A percentile compares a stretch with the other conserved stretches of the same genome.
Evolutionary conservation across 2,329 filamentous ascomycete species (phyloP).

Genomic region (Rachicladosporium sp.): DNA sequence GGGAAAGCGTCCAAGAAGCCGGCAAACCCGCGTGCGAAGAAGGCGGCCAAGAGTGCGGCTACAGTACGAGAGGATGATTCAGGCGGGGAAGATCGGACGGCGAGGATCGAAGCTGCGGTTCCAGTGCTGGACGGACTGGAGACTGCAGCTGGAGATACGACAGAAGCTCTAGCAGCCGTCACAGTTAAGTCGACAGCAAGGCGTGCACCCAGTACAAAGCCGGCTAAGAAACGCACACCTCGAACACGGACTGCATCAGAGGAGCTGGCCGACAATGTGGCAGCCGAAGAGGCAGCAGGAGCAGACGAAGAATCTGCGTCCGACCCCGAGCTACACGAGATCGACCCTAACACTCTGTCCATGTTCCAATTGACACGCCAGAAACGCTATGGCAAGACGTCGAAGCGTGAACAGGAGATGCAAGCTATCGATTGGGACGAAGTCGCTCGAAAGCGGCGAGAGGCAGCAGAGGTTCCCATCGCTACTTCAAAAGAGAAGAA

Average conservation of each 20-base stretch:
- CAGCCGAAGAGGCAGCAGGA: neutral
- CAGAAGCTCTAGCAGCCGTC: too few relatives aligned
- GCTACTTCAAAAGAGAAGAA: constrained; percentile 7
- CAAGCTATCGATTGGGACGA: constrained; percentile 51
- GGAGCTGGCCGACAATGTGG: neutral
- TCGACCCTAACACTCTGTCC: constrained; percentile 54
- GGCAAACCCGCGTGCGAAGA: too few relatives aligned
- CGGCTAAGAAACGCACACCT: neutral
- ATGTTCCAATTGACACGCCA: constrained; percentile 64
- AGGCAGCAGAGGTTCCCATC: constrained; percentile 19
- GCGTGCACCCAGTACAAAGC: constrained; percentile 1
- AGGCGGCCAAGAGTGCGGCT: too few relatives aligned
- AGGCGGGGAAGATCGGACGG: too few relatives aligned
- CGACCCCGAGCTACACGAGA: constrained; percentile 28
- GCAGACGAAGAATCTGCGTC: constrained; percentile 13
- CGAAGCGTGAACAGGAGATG: constrained; percentile 61
- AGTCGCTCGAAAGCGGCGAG: constrained; percentile 29
- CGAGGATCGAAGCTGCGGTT: too few relatives aligned
- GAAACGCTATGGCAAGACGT: constrained; percentile 49
- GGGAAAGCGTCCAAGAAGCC: too few relatives aligned
- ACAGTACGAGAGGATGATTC: too few relatives aligned
- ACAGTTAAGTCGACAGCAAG: too few relatives aligned
- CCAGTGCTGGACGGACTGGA: too few relatives aligned
- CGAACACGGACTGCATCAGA: neutral
- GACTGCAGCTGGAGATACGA: too few relatives aligned